Conservation (phyloP, 768 basidiomycete species). For the Russula dissimulans region DNA sequence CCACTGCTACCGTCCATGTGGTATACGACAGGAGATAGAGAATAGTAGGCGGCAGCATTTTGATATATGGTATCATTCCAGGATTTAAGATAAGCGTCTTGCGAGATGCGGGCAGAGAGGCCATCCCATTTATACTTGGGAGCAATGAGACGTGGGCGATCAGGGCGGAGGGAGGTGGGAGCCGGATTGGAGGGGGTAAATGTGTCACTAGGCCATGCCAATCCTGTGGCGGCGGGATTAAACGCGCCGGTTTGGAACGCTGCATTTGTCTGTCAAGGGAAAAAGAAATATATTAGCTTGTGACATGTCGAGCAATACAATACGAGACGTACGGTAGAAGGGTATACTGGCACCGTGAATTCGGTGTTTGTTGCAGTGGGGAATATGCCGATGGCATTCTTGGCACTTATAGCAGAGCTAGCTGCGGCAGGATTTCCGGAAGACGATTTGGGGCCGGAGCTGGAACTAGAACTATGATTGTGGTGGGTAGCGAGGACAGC, state of each 20-base stretch:
- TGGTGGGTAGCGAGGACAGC: constrained; percentile 59
- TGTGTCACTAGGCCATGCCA: constrained; percentile 75
- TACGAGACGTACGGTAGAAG: constrained; percentile 63
- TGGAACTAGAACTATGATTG: constrained; percentile 28
- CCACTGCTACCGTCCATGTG: constrained; percentile 76
- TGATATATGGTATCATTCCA: constrained; percentile 91
- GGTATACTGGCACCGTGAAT: constrained; percentile 79
- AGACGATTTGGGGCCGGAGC: constrained; percentile 19
- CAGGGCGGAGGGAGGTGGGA: constrained; percentile 53
- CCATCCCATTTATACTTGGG: constrained; percentile 87
- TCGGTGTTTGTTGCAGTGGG: constrained; percentile 72
- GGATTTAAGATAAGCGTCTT: constrained; percentile 72
- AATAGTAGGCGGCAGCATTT: constrained; percentile 74
- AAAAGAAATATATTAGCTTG: neutral
- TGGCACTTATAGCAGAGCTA: constrained; percentile 48
- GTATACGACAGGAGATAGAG: constrained; percentile 58
- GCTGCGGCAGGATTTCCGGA: constrained; percentile 33
- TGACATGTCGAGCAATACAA: neutral
- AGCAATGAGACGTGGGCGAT: constrained; percentile 88
- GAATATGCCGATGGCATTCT: constrained; percentile 54
- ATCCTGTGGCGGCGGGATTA: constrained; percentile 39
- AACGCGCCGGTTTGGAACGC: constrained; percentile 68
- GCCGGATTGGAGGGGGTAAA: constrained; percentile 57
- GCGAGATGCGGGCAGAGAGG: constrained; percentile 64
- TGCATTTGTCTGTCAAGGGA: constrained; percentile 50